Evolutionary conservation across 148 eudicot species (phyloP).

Genomic region (Fagopyrum esculentum): DNA sequence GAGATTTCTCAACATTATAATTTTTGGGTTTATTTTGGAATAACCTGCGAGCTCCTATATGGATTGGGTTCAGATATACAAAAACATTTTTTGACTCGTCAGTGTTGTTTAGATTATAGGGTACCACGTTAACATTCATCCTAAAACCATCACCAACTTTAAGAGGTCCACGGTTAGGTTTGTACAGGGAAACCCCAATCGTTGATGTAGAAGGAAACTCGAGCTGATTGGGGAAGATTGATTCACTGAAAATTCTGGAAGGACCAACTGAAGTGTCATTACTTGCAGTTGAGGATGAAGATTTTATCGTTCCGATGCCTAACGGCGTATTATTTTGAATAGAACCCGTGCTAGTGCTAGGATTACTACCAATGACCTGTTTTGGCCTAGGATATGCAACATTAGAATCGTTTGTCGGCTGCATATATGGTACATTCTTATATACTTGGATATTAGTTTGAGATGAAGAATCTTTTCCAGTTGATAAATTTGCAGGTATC

Average conservation of each 20-base stretch:
- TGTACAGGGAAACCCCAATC: constrained; percentile 66
- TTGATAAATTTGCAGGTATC: constrained; percentile 74
- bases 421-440: constrained; percentile 30
- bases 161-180: constrained; percentile 75
- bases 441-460: constrained; percentile 36
- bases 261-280: constrained; percentile 39
- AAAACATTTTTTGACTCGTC: constrained; percentile 85
- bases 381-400: constrained; percentile 25
- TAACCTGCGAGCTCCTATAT: constrained; percentile 57
- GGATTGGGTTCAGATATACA: constrained; percentile 90
- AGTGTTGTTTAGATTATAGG: constrained; percentile 47
- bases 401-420: constrained; percentile 34
- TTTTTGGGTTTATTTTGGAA: constrained; percentile 40
- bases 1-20: constrained; percentile 47
- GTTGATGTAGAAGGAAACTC: constrained; percentile 51
- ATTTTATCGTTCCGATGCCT: background rate
- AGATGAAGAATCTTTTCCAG: constrained; percentile 39
- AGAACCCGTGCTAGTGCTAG: constrained; percentile 21
- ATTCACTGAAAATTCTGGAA: constrained; percentile 40
- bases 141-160: constrained; percentile 57
- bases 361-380: constrained; percentile 23
- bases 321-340: constrained; percentile 18
- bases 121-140: constrained; percentile 79
- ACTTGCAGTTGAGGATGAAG: background rate
- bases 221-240: constrained; percentile 39